Evolutionary conservation across 345 rosid genomes (phyloP), one percentile per base, ranked within the genome.

Genomic region (Citrus cavaleriei): DNA sequence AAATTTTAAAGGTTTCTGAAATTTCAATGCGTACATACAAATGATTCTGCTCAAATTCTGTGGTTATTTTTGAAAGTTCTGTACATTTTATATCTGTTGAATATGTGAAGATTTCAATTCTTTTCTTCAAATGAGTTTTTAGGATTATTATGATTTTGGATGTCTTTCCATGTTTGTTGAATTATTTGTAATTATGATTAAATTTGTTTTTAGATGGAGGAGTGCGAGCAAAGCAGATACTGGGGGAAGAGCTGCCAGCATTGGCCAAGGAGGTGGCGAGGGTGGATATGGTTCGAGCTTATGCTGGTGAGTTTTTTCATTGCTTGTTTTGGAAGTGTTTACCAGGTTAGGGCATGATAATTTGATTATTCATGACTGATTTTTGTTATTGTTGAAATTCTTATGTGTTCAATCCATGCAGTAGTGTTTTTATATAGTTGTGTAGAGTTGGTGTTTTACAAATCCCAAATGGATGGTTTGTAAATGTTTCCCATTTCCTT

Each of bases 191-290:
- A 5, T 54, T 54, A 54, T 54, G 22, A 46, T 55, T 57, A 55
- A 54, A 70, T 55, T 76, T 34, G 9, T 59, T 62, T 74, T 57
- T 79, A 87, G 88, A 81, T 87, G 91, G 85, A 32, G 86, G 87
- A 35, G 78, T 79, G 73, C 70, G 74, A 75, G 80, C 76, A 25
- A 87, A 85, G 76, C 76, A 82, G 72, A 77, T 90, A 70, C 80
- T 91, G 81, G 93, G 91, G 35, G 92, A 89, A 83, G 97, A 93
- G 87, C 86, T 93, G 78, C 95, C 95, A 3, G 88, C 86, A 16
- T 76, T 95, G 78, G 98, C 97, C 0, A 93, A 91, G 85, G 98
- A 95, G 84, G 99, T 95, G 72, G 91, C 97, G 14, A 86, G 93
- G 81, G 93, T 95, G 82, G 98, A 95, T 82, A 89, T 88, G 2